A percentile compares a stretch with the other conserved stretches of the same genome.
Conservation (phyloP, 805 yeast genomes). For the Zygosaccharomyces lentus region DNA sequence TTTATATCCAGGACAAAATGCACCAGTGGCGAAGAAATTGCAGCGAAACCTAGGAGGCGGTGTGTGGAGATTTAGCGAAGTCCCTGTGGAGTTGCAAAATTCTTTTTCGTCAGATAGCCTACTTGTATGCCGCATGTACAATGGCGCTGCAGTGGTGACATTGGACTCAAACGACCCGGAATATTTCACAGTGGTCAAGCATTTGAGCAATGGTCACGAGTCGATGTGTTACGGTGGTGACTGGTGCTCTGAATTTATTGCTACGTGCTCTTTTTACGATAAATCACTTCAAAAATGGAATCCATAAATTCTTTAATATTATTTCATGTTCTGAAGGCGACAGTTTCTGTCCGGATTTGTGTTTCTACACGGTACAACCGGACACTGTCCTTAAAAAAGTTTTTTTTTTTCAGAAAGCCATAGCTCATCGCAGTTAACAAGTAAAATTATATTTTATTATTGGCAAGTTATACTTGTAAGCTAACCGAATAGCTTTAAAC, state of each 20-base stretch:
- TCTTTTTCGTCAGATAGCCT: conserved; percentile 40
- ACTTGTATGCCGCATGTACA: conserved; percentile 89
- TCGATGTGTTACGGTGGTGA: conserved; percentile 97
- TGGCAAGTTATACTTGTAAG: neutral
- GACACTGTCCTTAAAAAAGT: conserved; percentile 1
- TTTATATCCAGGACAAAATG: conserved; percentile 43
- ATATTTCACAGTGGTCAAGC: conserved; percentile 28
- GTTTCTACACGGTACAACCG: conserved; percentile 2
- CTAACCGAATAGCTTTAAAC: neutral
- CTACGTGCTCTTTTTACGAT: conserved; percentile 92
- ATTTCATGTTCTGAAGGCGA: neutral
- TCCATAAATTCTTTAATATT: conserved; percentile 1
- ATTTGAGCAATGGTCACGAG: conserved; percentile 64
- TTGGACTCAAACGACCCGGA: conserved; percentile 32
- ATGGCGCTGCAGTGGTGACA: conserved; percentile 73
- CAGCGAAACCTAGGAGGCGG: conserved; percentile 76
- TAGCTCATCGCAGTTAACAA: conserved; percentile 13
- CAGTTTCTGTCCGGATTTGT: conserved; percentile 8
- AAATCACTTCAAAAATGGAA: conserved; percentile 74
- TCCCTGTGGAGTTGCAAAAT: conserved; percentile 32
- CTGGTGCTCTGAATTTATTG: conserved; percentile 60
- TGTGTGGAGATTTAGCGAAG: conserved; percentile 85
- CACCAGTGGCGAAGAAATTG: conserved; percentile 44
- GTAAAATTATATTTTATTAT: neutral
- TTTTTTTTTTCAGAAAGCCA: neutral